Conservation (phyloP, 108 stramenopile species). For the Cyclotella kingstonii region DNA sequence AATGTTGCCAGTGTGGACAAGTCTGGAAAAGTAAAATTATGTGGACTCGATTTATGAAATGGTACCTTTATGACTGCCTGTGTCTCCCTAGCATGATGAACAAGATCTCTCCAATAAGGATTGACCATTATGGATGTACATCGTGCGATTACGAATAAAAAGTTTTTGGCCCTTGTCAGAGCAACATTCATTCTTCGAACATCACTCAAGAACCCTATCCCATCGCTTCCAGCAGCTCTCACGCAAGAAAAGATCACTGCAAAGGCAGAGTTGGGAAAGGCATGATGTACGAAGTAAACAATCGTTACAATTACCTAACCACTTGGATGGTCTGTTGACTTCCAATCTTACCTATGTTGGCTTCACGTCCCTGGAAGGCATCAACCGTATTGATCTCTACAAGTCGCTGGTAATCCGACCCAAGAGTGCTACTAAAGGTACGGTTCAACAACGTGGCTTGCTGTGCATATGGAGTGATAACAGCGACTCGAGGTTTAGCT, state of each 20-base stretch:
- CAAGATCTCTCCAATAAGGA: conserved; percentile 85
- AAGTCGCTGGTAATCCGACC: conserved; percentile 42
- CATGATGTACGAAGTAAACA: not conserved
- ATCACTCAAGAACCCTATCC: conserved; percentile 96
- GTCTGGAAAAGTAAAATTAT: conserved; percentile 29
- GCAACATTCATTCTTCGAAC: conserved; percentile 98
- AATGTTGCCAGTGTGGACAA: conserved; percentile 29
- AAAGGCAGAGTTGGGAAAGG: not conserved
- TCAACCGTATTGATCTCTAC: conserved; percentile 94
- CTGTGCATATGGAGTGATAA: conserved; percentile 93
- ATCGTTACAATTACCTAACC: not conserved
- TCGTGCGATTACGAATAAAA: conserved; percentile 82
- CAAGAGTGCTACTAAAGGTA: conserved; percentile 53
- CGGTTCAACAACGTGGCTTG: conserved; percentile 72
- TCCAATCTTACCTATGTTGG: conserved; percentile 51
- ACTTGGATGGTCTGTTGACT: not conserved
- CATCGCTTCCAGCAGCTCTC: conserved; percentile 82
- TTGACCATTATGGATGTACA: conserved; percentile 76
- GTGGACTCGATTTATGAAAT: conserved; percentile 14
- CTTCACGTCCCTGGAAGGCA: conserved; percentile 94
- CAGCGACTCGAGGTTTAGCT: conserved; percentile 58
- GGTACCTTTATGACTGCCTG: conserved; percentile 69
- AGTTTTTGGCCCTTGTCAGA: conserved; percentile 93
- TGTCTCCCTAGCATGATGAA: conserved; percentile 63
- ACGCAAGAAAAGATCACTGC: conserved; percentile 90